Percentiles rank a stretch among this genome's conserved stretches.
Evolutionary conservation across 306 rosid species (phyloP).

Genomic region (Elaeagnus macrophylla): DNA sequence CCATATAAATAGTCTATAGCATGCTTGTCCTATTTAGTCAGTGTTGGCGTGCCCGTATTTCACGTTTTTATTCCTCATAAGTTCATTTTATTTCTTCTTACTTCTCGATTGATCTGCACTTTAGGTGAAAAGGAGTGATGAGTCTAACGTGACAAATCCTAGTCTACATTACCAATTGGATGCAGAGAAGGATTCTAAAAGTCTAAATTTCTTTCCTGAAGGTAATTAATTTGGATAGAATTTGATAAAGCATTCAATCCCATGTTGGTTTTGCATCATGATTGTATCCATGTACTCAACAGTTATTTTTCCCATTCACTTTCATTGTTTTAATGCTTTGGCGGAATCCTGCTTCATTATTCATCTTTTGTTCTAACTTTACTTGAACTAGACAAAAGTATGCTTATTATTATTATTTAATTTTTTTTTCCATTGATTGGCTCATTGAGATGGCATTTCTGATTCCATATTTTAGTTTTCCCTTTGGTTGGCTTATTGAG

Average conservation of each 20-base stretch:
- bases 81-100: slow-evolving; percentile 12
- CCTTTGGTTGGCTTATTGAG: too few species aligned
- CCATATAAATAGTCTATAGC: too few species aligned
- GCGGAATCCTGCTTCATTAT: too few species aligned
- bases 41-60: too few species aligned
- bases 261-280: not conserved
- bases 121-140: slow-evolving; percentile 64
- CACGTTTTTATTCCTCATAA: not conserved
- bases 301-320: not conserved
- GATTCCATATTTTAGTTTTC: too few species aligned
- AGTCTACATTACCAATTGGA: slow-evolving; percentile 33
- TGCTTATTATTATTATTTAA: too few species aligned
- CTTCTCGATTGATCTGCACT: slow-evolving; percentile 17
- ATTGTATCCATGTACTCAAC: not conserved
- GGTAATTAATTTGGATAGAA: slow-evolving; percentile 30
- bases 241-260: not conserved
- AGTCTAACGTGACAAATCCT: slow-evolving; percentile 24
- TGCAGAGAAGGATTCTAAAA: slow-evolving; percentile 28
- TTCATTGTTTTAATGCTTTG: too few species aligned
- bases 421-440: too few species aligned
- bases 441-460: too few species aligned
- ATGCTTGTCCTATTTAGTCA: too few species aligned
- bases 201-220: slow-evolving; percentile 27
- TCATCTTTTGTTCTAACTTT: too few species aligned
- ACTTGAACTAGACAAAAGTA: too few species aligned